These are phyloP conservation scores for Gracilaria gracilis DNA, from an alignment of 23 red algal genomes.

Conservation along the genomic window DNA sequence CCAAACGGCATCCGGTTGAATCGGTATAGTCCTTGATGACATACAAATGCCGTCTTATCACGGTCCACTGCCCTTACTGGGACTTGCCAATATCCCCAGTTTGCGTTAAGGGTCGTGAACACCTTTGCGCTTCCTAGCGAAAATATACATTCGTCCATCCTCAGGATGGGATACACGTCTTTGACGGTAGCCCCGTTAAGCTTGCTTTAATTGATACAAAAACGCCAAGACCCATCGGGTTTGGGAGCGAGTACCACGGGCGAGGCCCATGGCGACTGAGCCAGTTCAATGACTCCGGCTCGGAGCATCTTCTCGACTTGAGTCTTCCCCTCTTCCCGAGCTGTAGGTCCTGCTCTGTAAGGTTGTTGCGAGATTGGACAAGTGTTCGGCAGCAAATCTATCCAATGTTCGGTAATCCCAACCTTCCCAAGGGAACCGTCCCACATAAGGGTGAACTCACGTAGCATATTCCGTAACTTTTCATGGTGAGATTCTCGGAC, in stretches of 20 bases:
- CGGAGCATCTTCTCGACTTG: background rate
- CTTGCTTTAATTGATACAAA: background rate
- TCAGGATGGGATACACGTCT: background rate
- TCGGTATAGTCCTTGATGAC: background rate
- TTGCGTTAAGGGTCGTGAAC: background rate
- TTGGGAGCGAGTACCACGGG: background rate
- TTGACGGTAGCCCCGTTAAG: background rate
- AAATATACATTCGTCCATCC: slow-evolving; percentile 2
- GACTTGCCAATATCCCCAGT: background rate
- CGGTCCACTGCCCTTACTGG: background rate
- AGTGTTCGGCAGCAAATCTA: background rate
- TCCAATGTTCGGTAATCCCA: slow-evolving; percentile 1
- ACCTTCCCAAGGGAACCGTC: background rate
- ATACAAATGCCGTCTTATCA: background rate
- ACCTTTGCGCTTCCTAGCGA: background rate
- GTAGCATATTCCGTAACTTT: background rate
- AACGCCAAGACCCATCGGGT: background rate
- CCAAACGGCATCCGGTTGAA: background rate
- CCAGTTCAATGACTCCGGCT: slow-evolving; percentile 11
- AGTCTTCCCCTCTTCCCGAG: background rate
- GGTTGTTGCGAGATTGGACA: background rate
- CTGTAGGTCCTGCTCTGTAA: background rate
- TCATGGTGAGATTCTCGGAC: background rate
- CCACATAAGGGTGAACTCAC: slow-evolving; percentile 20
- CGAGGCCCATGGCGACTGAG: background rate